Evolutionary conservation across 1,284 basidiomycete species (phyloP), one percentile per base, ranked within the genome.

Genomic region (Waitea zeae): DNA sequence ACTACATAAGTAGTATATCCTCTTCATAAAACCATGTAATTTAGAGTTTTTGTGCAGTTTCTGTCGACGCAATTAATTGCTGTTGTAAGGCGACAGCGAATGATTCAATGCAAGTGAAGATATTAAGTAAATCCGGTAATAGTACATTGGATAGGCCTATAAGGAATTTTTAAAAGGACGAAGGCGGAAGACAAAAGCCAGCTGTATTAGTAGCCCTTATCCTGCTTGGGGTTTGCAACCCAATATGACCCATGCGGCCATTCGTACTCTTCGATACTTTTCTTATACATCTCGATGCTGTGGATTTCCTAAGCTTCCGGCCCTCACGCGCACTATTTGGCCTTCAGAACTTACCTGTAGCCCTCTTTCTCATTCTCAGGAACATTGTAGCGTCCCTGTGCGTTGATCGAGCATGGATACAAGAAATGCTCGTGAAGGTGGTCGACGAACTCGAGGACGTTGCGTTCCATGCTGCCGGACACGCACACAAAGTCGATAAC

Each of bases 381-480:
- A 1, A 84, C 74, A 43, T 89, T 89, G 58, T 95, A 95, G 32
- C 86, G 66, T 17, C 90, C 90, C 22, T 68, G 63, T 7, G 59
- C 48, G 58, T 93, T 93, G 62, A 96, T 90, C 24, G 82, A 80
- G 47, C 86, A 87, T 3, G 88, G 88, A 46, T 77, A 75, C 36
- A 80, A 58, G 59, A 95, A 96, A 56, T 95, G 84, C 45, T 95
- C 88, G 56, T 96, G 90, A 30, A 95, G 60, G 52, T 95, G 90
- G 56, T 88, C 82, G 18, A 78, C 77, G 42, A 74, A 82, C 52
- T 83, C 90, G 38, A 96, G 73, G 11, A 93, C 90, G 49, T 96
- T 95, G 37, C 83, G 72, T 48, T 93, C 87, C 77, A 92, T 90
- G 28, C 73, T 70, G 2, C 87, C 92, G 2, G 87, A 90, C 36